Base-by-base conservation (phyloP, 2,329 filamentous ascomycete species). In the Hortaea sp. region DNA sequence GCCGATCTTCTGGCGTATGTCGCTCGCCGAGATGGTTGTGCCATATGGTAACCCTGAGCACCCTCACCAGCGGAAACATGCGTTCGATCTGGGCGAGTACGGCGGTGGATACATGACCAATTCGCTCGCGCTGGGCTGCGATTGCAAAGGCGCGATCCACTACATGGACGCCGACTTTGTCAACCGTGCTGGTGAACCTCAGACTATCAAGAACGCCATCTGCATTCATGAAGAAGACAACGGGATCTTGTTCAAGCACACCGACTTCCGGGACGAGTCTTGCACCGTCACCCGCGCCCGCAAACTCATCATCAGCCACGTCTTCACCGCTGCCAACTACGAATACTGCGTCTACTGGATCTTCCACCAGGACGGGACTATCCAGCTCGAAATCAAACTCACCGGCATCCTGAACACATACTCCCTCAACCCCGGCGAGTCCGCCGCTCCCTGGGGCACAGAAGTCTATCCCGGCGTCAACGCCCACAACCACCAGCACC, bases 301-400 rank as follows among this genome's bases (percentile, higher is more conserved):
- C 45, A 94, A 92, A 63, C 77, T 95, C 48, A 76, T 95, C 61
- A 76, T 95, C 54, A 88, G 88, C 53, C 88, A 95, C 57, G 84
- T 95, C 61, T 95, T 95, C 69, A 95, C 89, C 0, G 89, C 89
- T 0, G 89, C 89, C 28, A 95, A 95, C 71, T 95, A 95, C 68
- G 89, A 95, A 65, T 95, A 95, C 67, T 84, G 82, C 59, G 75
- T 63, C 4, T 83, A 90, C 71, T 94, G 87, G 88, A 83, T 88
- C 55, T 88, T 94, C 70, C 86, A 90, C 64, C 88, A 92, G 66
- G 89, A 95, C 57, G 89, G 88, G 34, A 94, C 88, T 0, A 82
- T 95, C 53, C 88, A 95, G 69, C 82, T 90, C 7, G 88, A 95
- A 64, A 85, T 95, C 65, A 74, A 90, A 66, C 78, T 95, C 29